Percentiles rank a stretch among this genome's conserved stretches.
phyloP scores from a whole-genome alignment of 202 grass and related monocot genomes.

The Setaria viridis region DNA sequence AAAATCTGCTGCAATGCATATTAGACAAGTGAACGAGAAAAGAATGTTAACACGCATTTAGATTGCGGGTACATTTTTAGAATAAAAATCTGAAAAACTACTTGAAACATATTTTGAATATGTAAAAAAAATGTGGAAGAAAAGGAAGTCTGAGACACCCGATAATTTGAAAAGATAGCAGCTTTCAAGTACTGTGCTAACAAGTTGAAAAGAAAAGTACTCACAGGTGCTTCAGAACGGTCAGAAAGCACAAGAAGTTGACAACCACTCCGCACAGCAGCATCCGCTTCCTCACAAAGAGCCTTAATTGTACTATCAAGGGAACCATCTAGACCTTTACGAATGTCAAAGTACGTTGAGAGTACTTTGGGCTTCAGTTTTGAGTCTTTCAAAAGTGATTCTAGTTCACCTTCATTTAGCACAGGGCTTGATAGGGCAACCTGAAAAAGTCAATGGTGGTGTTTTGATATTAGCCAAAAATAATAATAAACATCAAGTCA shows the following conservation, averaged over 20 bases:
- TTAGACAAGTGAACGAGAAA: conserved; percentile 11
- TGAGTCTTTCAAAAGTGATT: conserved; percentile 78
- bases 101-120: conserved; percentile 27
- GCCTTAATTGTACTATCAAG: conserved; percentile 71
- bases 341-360: conserved; percentile 88
- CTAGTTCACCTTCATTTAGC: conserved; percentile 97
- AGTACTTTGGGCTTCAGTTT: conserved; percentile 83
- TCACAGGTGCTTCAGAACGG: conserved; percentile 85
- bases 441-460: conserved; percentile 59
- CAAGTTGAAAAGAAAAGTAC: conserved; percentile 46
- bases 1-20: not conserved
- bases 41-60: conserved; percentile 5
- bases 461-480: conserved; percentile 34
- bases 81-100: conserved; percentile 6
- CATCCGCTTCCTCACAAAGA: conserved; percentile 95
- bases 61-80: not conserved
- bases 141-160: not conserved
- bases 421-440: conserved; percentile 94
- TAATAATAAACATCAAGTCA: conserved; percentile 30
- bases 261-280: conserved; percentile 88
- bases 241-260: conserved; percentile 99
- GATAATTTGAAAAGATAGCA: conserved; percentile 17
- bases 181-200: conserved; percentile 34
- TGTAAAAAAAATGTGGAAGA: too few relatives aligned
- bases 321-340: conserved; percentile 96